phyloP scores from a whole-genome alignment of 2,329 filamentous ascomycete species.

The Diaporthe ampelina region DNA sequence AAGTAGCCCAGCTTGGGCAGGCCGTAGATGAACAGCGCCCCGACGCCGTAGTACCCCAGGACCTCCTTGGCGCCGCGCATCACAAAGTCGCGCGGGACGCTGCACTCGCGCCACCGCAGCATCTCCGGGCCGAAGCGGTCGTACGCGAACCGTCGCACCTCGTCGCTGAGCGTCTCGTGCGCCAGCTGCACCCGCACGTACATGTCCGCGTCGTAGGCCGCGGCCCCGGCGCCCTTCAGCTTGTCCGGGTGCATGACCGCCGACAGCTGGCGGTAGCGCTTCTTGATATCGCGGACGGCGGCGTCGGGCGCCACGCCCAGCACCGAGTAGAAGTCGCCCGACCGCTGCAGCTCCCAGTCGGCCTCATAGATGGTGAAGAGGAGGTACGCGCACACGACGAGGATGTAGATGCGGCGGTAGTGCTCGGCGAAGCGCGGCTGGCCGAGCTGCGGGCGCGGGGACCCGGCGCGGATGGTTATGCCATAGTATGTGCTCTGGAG shows the following conservation, averaged over 20 bases:
- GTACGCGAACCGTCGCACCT: slow-evolving; percentile 86
- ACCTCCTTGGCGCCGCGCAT: slow-evolving; percentile 71
- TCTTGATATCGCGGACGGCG: slow-evolving; percentile 83
- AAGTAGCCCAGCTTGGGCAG: slow-evolving; percentile 77
- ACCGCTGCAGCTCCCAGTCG: slow-evolving; percentile 81
- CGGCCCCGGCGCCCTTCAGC: slow-evolving; percentile 47
- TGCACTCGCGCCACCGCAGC: slow-evolving; percentile 74
- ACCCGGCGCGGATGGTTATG: slow-evolving; percentile 89
- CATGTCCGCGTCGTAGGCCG: slow-evolving; percentile 56
- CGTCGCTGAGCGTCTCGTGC: slow-evolving; percentile 84
- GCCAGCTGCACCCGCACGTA: slow-evolving; percentile 89
- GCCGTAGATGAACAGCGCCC: slow-evolving; percentile 70
- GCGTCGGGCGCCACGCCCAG: slow-evolving; percentile 79
- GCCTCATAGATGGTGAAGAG: slow-evolving; percentile 94
- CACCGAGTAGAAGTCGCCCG: slow-evolving; percentile 81
- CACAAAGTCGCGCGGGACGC: slow-evolving; percentile 81
- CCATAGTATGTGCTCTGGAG: slow-evolving; percentile 87
- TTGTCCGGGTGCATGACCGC: slow-evolving; percentile 90
- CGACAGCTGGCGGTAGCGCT: slow-evolving; percentile 83
- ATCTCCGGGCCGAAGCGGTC: slow-evolving; percentile 87
- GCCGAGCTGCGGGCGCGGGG: slow-evolving; percentile 81
- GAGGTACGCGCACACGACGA: slow-evolving; percentile 87
- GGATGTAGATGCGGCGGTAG: slow-evolving; percentile 85
- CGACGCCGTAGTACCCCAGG: slow-evolving; percentile 72
- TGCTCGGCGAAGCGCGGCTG: slow-evolving; percentile 78